Conservation (phyloP, 805 yeast genomes). For the Debaryomyces tyrocola region DNA sequence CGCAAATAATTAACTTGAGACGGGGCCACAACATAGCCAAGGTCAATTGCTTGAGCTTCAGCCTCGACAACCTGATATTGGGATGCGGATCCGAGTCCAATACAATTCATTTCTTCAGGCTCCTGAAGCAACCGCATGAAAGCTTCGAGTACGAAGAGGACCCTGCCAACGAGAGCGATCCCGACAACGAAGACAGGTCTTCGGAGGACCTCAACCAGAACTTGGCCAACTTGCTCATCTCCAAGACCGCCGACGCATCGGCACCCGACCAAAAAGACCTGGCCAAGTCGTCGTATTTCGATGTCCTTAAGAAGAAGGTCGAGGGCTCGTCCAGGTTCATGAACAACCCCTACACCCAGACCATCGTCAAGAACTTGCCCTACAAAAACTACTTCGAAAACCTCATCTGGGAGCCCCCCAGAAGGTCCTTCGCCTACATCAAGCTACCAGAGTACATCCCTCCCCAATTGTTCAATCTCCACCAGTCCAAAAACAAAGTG, state of each 20-base stretch:
- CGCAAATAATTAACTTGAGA: conserved; percentile 34
- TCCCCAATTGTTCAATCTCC: neutral
- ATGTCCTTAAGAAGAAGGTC: conserved; percentile 6
- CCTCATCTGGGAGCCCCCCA: conserved; percentile 43
- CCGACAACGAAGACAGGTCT: conserved; percentile 21
- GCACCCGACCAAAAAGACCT: conserved; percentile 7
- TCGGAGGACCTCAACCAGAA: conserved; percentile 45
- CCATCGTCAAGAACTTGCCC: conserved; percentile 38
- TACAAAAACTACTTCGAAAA: conserved; percentile 41
- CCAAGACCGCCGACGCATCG: conserved; percentile 17
- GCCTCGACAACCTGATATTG: conserved; percentile 28
- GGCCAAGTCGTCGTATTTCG: conserved; percentile 7
- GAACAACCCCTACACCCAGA: conserved; percentile 37
- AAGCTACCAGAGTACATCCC: conserved; percentile 34
- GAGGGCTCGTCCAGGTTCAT: conserved; percentile 18
- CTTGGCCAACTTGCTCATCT: conserved; percentile 36
- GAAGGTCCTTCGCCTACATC: conserved; percentile 42
- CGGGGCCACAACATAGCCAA: conserved; percentile 40
- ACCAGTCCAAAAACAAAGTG: conserved; percentile 16
- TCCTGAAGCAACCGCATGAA: conserved; percentile 10
- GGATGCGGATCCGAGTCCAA: conserved; percentile 43
- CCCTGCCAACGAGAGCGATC: conserved; percentile 17
- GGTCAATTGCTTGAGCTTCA: conserved; percentile 36
- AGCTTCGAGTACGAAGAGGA: conserved; percentile 11
- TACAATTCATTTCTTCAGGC: conserved; percentile 41